phyloP scores from a whole-genome alignment of 345 rosid species.

The Atalantia buxifolia region DNA sequence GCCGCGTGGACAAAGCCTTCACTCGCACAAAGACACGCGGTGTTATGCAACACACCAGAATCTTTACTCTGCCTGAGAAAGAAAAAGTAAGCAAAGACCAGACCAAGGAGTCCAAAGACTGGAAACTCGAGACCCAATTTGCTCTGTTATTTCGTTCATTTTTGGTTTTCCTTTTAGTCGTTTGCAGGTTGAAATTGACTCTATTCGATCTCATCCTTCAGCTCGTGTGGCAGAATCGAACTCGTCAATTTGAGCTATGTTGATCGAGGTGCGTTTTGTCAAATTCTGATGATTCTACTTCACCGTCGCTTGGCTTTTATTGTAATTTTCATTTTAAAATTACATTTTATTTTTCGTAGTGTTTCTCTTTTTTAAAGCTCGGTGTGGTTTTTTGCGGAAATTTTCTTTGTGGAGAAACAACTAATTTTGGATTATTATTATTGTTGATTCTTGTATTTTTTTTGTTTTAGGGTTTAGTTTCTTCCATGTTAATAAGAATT shows the following conservation, averaged over 20 bases:
- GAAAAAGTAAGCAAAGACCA: background rate
- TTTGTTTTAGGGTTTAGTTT: background rate
- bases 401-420: background rate
- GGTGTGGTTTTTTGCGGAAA: background rate
- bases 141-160: background rate
- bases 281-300: background rate
- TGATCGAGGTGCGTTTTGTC: constrained; percentile 2
- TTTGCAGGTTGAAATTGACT: background rate
- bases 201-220: background rate
- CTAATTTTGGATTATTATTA: background rate
- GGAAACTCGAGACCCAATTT: background rate
- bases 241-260: background rate
- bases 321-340: background rate
- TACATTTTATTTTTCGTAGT: background rate
- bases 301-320: background rate
- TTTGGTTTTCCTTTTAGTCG: background rate
- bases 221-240: background rate
- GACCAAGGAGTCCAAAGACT: background rate
- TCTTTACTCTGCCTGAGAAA: background rate
- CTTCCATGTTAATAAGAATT: background rate
- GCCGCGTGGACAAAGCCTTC: background rate
- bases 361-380: background rate
- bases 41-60: background rate
- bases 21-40: background rate
- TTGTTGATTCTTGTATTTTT: background rate